phyloP scores from a whole-genome alignment of 805 yeast genomes.

The Maudiozyma serrabonitensis region DNA sequence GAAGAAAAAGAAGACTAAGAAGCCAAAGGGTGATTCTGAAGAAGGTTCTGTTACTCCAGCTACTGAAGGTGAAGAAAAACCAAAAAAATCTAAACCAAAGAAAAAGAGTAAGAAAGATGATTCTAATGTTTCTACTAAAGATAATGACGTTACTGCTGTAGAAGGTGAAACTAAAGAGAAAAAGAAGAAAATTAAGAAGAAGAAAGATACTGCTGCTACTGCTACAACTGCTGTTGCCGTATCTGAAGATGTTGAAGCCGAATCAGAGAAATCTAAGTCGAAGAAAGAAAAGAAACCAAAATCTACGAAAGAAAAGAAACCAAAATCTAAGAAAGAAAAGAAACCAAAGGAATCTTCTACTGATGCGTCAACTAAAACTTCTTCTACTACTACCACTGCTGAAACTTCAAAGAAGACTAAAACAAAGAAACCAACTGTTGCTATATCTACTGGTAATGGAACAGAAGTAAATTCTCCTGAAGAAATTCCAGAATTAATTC shows the following conservation, averaged over 20 bases:
- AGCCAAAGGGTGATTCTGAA: neutral
- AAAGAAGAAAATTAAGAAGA: conserved; percentile 1
- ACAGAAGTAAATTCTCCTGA: neutral
- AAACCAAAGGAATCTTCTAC: neutral
- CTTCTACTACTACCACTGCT: neutral
- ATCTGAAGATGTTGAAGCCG: neutral
- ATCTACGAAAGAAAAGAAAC: conserved; percentile 1
- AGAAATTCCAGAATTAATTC: neutral
- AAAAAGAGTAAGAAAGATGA: neutral
- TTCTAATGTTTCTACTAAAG: neutral
- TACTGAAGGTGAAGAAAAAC: neutral
- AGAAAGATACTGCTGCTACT: neutral
- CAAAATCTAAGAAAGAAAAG: conserved; percentile 1
- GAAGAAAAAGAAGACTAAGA: conserved; percentile 1
- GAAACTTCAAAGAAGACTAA: neutral
- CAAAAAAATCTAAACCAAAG: neutral
- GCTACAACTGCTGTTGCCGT: neutral
- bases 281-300: conserved; percentile 1
- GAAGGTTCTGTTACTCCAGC: neutral
- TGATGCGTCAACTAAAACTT: neutral
- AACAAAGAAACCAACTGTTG: neutral
- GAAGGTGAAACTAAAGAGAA: conserved; percentile 2
- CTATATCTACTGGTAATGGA: too few species aligned
- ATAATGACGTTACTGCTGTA: neutral
- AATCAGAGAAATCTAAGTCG: neutral